phyloP scores from a whole-genome alignment of 1,139 yeast species.

The Groenewaldozyma auringiensis region DNA sequence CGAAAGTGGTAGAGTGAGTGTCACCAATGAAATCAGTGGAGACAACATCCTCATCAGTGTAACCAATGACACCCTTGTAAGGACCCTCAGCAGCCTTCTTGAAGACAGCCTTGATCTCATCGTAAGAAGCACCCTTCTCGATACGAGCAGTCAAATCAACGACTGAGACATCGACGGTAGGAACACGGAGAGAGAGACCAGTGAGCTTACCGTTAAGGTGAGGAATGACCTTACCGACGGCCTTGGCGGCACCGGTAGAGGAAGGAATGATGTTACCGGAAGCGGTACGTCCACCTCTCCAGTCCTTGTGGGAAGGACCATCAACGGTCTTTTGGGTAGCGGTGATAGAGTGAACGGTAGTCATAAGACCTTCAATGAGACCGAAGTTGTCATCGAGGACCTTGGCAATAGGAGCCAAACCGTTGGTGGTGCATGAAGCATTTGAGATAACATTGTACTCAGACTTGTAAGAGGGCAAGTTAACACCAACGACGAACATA shows the following conservation, averaged over 20 bases:
- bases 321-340: slow-evolving; percentile 89
- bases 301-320: slow-evolving; percentile 89
- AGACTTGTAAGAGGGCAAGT: slow-evolving; percentile 61
- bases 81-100: slow-evolving; percentile 57
- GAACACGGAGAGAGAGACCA: slow-evolving; percentile 84
- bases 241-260: slow-evolving; percentile 90
- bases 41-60: slow-evolving; percentile 83
- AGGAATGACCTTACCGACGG: slow-evolving; percentile 87
- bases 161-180: slow-evolving; percentile 80
- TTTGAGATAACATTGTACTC: slow-evolving; percentile 69
- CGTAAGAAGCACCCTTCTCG: slow-evolving; percentile 62
- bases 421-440: slow-evolving; percentile 88
- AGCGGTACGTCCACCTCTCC: slow-evolving; percentile 94
- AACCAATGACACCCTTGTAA: slow-evolving; percentile 70
- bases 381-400: slow-evolving; percentile 73
- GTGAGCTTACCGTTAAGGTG: slow-evolving; percentile 82
- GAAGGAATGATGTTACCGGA: slow-evolving; percentile 86
- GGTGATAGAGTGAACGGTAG: slow-evolving; percentile 85
- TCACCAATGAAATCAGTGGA: slow-evolving; percentile 79
- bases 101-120: slow-evolving; percentile 63
- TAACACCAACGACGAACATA: slow-evolving; percentile 83
- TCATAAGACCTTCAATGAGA: slow-evolving; percentile 81
- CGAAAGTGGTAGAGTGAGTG: slow-evolving; percentile 72
- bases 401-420: slow-evolving; percentile 85
- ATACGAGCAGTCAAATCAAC: slow-evolving; percentile 66